Base-by-base conservation (phyloP, 441 rosid species). In the Daphne laureola region DNA sequence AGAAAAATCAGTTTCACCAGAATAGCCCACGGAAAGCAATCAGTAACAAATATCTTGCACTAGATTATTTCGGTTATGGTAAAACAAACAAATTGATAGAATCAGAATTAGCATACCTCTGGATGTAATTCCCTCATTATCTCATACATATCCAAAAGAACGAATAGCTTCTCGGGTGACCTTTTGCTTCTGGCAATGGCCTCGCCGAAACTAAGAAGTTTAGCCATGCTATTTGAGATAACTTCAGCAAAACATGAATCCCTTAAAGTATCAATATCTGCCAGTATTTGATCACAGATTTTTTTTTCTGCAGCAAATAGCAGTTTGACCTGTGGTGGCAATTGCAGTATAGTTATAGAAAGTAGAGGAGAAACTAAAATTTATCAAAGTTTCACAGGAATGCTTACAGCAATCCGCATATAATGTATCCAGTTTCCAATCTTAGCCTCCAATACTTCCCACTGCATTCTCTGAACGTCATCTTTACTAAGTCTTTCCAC, bases 401-500 rank as follows among this genome's bases (percentile, higher is more conserved):
- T 49, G 26, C 82, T 70, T 71, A 93, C 97, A 25, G 96, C 78
- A 65, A 93, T 87, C 50, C 97, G 76, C 97, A 93, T 90, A 69
- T 82, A 84, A 75, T 87, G 97, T 63, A 90, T 87, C 97, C 99
- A 93, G 46, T 85, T 90, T 65, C 91, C 96, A 51, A 93, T 93
- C 73, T 93, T 93, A 21, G 97, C 92, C 73, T 93, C 97, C 73
- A 93, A 73, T 67, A 83, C 95, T 61, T 93, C 97, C 99, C 99
- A 90, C 43, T 81, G 99, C 99, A 93, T 83, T 80, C 73, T 93
- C 77, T 93, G 99, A 53, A 89, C 95, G 65, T 90, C 97, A 61
- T 93, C 97, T 72, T 90, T 93, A 70, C 80, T 85, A 54, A 90
- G 87, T 66, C 87, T 89, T 68, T 89, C 97, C 57, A 89, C 96